Evolutionary conservation across 129 eudicot genomes (phyloP).

Genomic region (Escallonia herrerae): DNA sequence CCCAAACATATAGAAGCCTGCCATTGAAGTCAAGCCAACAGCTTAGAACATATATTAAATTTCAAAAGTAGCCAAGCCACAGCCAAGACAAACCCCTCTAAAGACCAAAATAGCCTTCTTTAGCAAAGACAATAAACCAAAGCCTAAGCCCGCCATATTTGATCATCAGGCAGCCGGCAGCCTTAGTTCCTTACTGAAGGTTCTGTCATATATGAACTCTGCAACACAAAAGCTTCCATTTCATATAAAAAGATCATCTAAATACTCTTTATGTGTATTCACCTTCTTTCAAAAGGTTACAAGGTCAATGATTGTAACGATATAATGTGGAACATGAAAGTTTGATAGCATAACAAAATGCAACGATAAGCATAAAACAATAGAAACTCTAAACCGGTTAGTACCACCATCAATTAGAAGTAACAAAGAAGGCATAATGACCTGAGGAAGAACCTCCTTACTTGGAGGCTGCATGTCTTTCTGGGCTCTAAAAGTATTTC

Average conservation of each 20-base stretch:
- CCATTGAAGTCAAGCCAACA: no score
- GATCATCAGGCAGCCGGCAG: neutral
- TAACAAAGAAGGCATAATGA: slow-evolving; percentile 19
- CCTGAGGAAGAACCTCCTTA: slow-evolving; percentile 79
- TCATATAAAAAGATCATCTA: neutral
- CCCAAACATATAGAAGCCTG: no score
- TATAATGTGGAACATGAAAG: no score
- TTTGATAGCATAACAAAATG: no score
- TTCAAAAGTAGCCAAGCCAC: no score
- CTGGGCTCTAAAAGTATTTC: slow-evolving; percentile 54
- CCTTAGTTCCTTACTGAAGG: neutral
- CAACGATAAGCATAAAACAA: neutral
- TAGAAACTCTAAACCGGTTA: neutral
- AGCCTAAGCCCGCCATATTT: neutral
- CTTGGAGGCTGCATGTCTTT: slow-evolving; percentile 53
- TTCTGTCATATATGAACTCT: neutral
- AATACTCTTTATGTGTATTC: neutral
- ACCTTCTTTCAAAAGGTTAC: neutral
- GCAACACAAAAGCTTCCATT: neutral
- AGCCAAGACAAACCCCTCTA: neutral
- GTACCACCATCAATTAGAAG: neutral
- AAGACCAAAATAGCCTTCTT: neutral
- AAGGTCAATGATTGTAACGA: no score
- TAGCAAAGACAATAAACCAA: neutral
- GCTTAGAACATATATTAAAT: no score